Evolutionary conservation across 306 rosid species (phyloP).

Genomic region (Gynostemma pentaphyllum): DNA sequence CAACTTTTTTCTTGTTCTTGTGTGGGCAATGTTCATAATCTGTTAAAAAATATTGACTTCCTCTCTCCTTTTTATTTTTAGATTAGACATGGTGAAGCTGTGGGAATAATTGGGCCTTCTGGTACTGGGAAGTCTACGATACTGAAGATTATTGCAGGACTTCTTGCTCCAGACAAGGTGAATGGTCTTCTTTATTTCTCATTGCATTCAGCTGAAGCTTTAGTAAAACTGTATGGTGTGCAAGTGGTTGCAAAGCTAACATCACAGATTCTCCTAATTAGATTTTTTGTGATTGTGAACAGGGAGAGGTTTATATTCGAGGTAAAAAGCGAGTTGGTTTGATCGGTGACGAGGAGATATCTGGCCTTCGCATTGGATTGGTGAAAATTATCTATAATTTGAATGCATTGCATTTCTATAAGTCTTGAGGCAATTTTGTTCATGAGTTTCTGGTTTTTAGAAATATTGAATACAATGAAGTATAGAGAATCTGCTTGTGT

Average conservation of each 20-base stretch:
- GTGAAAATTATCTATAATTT: conserved; percentile 27
- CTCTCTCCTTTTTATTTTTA: conserved; percentile 11
- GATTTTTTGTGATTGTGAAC: conserved; percentile 19
- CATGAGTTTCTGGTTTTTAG: not conserved
- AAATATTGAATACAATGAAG: not conserved
- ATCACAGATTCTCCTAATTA: not conserved
- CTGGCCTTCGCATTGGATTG: conserved; percentile 90
- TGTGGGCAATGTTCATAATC: conserved; percentile 4
- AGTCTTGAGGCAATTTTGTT: not conserved
- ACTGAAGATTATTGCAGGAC: conserved; percentile 88
- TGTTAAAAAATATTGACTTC: not conserved
- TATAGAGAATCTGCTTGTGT: not conserved
- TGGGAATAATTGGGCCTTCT: conserved; percentile 98
- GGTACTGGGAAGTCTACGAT: conserved; percentile 95
- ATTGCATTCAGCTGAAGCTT: not conserved
- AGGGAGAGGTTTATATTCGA: conserved; percentile 91
- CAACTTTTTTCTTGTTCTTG: not conserved
- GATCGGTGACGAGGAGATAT: conserved; percentile 75
- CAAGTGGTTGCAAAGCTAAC: no score
- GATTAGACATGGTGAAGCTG: conserved; percentile 98
- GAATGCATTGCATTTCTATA: not conserved
- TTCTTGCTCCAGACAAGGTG: conserved; percentile 88
- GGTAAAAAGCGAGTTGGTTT: conserved; percentile 81
- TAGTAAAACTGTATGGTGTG: not conserved
- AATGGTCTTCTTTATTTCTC: not conserved